These are phyloP conservation scores for Suhomyces taliae DNA, from an alignment of 1,139 yeast species.

Conservation along the genomic window DNA sequence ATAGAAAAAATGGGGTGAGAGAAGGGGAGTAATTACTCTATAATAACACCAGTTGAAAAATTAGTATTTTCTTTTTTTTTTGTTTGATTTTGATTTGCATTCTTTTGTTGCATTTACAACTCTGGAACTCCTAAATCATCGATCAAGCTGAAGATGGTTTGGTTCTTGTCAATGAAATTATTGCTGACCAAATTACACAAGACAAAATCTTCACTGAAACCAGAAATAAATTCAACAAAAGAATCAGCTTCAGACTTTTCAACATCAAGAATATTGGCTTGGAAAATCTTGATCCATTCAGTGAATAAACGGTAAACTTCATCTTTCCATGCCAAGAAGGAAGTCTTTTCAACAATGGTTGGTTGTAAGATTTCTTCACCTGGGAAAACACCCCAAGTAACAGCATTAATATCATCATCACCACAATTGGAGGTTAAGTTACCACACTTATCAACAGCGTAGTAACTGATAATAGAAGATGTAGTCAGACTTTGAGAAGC, in stretches of 20 bases:
- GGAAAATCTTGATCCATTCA: slow-evolving; percentile 71
- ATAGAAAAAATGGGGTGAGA: slow-evolving; percentile 1
- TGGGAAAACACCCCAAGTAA: slow-evolving; percentile 97
- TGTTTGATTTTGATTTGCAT: no score
- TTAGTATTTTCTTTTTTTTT: no score
- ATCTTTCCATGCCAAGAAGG: slow-evolving; percentile 95
- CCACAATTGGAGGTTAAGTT: slow-evolving; percentile 64
- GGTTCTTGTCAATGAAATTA: slow-evolving; percentile 59
- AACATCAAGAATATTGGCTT: slow-evolving; percentile 40
- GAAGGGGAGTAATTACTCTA: no score
- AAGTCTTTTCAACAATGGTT: slow-evolving; percentile 85
- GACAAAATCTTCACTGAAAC: slow-evolving; percentile 59
- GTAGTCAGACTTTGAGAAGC: slow-evolving; percentile 39
- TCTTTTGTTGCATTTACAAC: slow-evolving; percentile 8
- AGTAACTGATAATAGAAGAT: slow-evolving; percentile 62
- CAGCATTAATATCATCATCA: slow-evolving; percentile 85
- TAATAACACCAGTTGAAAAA: no score
- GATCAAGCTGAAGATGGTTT: slow-evolving; percentile 46
- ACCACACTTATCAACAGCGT: slow-evolving; percentile 70
- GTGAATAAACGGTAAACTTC: slow-evolving; percentile 82
- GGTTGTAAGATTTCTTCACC: slow-evolving; percentile 91
- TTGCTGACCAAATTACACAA: slow-evolving; percentile 91
- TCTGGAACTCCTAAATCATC: slow-evolving; percentile 26
- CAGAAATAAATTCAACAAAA: slow-evolving; percentile 44
- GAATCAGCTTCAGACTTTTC: slow-evolving; percentile 27